Base-by-base conservation (phyloP, 1,284 basidiomycete species). In the Sanghuangporus baumii region DNA sequence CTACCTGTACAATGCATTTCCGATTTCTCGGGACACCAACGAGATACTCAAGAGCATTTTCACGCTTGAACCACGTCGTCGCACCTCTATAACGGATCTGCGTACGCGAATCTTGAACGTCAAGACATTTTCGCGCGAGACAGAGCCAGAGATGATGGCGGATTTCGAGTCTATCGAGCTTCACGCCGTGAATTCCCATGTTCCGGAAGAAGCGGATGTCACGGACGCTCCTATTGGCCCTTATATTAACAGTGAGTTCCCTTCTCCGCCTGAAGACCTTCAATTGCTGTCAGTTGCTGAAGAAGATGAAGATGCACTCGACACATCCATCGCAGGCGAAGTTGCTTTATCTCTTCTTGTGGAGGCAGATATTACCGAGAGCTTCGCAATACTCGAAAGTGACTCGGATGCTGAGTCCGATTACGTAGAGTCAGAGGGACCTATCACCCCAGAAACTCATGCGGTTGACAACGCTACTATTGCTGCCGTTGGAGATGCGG, bases 1-100 rank as follows among this genome's bases (percentile, higher is more conserved):
- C 65, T 89, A 89, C 78, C 81, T 91, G 38, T 85, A 86, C 47
- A 87, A 82, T 54, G 86, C 89, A 66, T 85, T 91, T 60, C 88
- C 88, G 12, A 89, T 91, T 68, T 90, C 89, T 20, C 68, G 78
- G 38, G 87, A 89, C 71, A 76, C 88, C 64, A 91, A 90, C 73
- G 77, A 78, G 54, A 79, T 91, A 50, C 82, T 91, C 61, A 76
- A 81, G 26, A 81, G 82, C 66, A 88, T 90, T 78, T 85, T 94
- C 56, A 84, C 87, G 65, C 78, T 88, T 63, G 85, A 91, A 75
- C 86, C 88, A 84, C 78, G 85, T 64, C 76, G 82, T 65, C 84
- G 90, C 52, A 84, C 85, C 70, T 84, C 85, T 1, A 75, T 97
- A 47, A 75, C 78, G 18, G 87, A 94, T 68, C 79, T 97, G 41